Evolutionary conservation across 139 green algal genomes (phyloP).

Genomic region (Chlamydomonas asymmetrica): DNA sequence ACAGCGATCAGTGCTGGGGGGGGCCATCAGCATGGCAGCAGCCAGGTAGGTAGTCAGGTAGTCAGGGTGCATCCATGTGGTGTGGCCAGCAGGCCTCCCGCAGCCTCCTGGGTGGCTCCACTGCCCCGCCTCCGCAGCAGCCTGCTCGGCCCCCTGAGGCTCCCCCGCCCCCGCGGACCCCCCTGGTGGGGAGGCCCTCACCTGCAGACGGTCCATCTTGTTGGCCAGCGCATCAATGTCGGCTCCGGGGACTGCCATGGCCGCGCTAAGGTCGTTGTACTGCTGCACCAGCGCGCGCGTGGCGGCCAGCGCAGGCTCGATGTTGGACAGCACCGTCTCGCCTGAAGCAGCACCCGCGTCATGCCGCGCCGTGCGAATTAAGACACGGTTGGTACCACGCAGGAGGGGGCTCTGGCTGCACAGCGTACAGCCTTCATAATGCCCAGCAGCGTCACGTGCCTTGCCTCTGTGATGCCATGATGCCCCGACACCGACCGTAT

Average conservation of each 20-base stretch:
- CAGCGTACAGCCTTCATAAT: too few relatives aligned
- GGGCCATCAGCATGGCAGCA: background rate
- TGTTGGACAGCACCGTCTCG: slow-evolving; percentile 42
- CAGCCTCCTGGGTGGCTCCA: too few relatives aligned
- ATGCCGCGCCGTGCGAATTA: too few relatives aligned
- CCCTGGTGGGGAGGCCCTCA: background rate
- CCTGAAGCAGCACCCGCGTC: too few relatives aligned
- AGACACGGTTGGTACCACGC: too few relatives aligned
- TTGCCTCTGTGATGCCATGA: too few relatives aligned
- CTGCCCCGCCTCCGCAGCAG: background rate
- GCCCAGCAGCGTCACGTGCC: too few relatives aligned
- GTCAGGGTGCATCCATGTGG: background rate
- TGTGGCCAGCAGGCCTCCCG: background rate
- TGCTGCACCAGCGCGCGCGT: slow-evolving; percentile 4
- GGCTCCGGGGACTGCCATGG: slow-evolving; percentile 70
- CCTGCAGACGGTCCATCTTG: slow-evolving; percentile 75
- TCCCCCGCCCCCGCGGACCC: background rate
- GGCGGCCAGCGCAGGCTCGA: slow-evolving; percentile 33
- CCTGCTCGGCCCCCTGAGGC: background rate
- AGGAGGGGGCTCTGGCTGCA: too few relatives aligned
- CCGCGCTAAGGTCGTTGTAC: slow-evolving; percentile 15
- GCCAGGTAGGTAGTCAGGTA: too few relatives aligned
- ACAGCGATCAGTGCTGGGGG: background rate
- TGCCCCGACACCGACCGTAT: too few relatives aligned
- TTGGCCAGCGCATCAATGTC: slow-evolving; percentile 74